A percentile compares a stretch with the other conserved stretches of the same genome.
Conservation (phyloP, 1,284 basidiomycete species). For the Boletus semigastroideus region DNA sequence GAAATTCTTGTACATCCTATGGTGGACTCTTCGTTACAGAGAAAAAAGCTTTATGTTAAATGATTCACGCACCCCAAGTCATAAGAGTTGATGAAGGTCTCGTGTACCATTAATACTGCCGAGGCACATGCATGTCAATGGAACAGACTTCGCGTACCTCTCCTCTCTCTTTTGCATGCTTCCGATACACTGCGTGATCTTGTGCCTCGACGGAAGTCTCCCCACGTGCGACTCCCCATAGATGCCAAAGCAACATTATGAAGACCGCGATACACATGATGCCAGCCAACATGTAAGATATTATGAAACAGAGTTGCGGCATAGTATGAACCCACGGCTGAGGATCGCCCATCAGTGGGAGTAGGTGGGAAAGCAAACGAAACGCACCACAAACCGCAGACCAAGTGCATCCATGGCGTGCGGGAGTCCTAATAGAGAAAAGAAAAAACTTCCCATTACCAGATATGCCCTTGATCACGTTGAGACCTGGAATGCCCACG, state of each 20-base stretch:
- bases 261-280: conserved; percentile 80
- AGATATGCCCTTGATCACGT: conserved; percentile 65
- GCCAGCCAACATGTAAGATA: conserved; percentile 74
- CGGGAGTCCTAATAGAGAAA: conserved; percentile 57
- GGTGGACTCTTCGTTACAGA: neutral
- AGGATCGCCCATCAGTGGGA: conserved; percentile 3
- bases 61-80: conserved; percentile 67
- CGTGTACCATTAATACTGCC: neutral
- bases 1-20: conserved; percentile 66
- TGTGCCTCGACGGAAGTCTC: conserved; percentile 93
- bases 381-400: conserved; percentile 43
- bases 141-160: conserved; percentile 47
- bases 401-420: conserved; percentile 60
- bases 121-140: neutral
- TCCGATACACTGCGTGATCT: conserved; percentile 81
- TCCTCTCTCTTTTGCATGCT: conserved; percentile 66
- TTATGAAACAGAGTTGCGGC: conserved; percentile 70
- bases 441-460: conserved; percentile 57
- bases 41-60: neutral
- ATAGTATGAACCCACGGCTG: conserved; percentile 63
- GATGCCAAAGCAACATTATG: conserved; percentile 80
- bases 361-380: neutral
- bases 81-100: conserved; percentile 89
- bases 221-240: conserved; percentile 73
- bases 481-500: neutral